Conservation (phyloP, 768 basidiomycete genomes). For the Rhodotorula kratochvilovae region DNA sequence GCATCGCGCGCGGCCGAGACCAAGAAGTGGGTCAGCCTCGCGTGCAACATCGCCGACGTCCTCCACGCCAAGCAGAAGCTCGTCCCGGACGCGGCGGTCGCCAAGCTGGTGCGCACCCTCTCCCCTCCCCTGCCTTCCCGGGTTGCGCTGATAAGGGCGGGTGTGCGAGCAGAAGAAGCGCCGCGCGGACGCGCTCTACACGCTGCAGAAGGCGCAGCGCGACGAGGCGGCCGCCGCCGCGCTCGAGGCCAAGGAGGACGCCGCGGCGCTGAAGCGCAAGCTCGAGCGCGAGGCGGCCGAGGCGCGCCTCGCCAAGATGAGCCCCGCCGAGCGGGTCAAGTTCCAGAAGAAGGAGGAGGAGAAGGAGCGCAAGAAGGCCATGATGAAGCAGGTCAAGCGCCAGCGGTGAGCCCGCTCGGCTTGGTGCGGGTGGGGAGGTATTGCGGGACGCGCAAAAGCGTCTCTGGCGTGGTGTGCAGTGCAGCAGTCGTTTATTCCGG, state of each 20-base stretch:
- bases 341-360: constrained; percentile 13
- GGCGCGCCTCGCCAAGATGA: not conserved
- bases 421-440: not conserved
- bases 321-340: constrained; percentile 10
- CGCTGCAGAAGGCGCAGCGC: not conserved
- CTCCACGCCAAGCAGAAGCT: constrained; percentile 19
- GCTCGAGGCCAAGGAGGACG: not conserved
- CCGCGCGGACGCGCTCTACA: constrained; percentile 12
- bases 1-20: not conserved
- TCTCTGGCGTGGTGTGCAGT: too few species aligned
- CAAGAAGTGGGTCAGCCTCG: constrained; percentile 7
- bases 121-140: not conserved
- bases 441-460: too few species aligned
- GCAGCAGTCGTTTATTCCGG: too few species aligned
- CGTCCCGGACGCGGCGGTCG: constrained; percentile 1
- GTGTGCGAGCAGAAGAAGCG: constrained; percentile 13
- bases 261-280: constrained; percentile 17
- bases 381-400: constrained; percentile 8
- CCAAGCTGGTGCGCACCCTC: constrained; percentile 15
- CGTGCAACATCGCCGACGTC: constrained; percentile 31
- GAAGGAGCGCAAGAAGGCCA: constrained; percentile 13
- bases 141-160: not conserved
- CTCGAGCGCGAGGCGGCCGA: constrained; percentile 6
- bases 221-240: constrained; percentile 6
- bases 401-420: not conserved